Conservation (phyloP, 345 rosid genomes). For the Arabidopsis arenosa region DNA sequence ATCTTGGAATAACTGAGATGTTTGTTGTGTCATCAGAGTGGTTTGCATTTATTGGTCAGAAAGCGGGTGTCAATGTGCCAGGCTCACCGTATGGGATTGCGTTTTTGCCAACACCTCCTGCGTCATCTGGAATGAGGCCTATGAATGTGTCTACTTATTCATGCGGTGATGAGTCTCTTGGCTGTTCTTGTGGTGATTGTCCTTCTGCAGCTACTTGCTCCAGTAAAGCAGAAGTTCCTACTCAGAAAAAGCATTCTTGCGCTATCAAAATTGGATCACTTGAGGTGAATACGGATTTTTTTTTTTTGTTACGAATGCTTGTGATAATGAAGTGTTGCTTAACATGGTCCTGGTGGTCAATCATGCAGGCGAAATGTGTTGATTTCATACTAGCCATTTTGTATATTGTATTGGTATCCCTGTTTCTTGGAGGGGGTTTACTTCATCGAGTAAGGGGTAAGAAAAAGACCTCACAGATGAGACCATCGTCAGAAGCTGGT, state of each 20-base stretch:
- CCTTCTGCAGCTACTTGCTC: conserved; percentile 79
- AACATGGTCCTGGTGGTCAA: conserved; percentile 39
- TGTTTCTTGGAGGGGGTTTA: conserved; percentile 83
- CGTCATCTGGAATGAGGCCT: conserved; percentile 78
- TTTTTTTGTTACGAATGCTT: not conserved
- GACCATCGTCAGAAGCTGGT: conserved; percentile 51
- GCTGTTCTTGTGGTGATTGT: conserved; percentile 99
- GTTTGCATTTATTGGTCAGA: conserved; percentile 88
- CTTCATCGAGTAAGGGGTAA: conserved; percentile 63
- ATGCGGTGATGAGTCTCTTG: conserved; percentile 79
- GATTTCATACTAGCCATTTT: conserved; percentile 74
- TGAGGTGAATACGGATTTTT: conserved; percentile 52
- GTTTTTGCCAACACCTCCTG: conserved; percentile 62
- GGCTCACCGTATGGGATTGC: conserved; percentile 92
- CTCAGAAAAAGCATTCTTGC: conserved; percentile 59
- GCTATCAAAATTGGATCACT: conserved; percentile 76
- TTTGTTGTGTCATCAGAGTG: conserved; percentile 63
- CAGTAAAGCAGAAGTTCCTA: conserved; percentile 56
- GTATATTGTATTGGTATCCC: conserved; percentile 71
- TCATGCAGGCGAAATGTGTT: conserved; percentile 79
- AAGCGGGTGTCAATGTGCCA: conserved; percentile 58
- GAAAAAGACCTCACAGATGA: conserved; percentile 59
- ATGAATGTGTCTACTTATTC: conserved; percentile 91
- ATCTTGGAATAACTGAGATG: conserved; percentile 7
- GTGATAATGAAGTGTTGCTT: conserved; percentile 16